Percentiles rank a stretch among this genome's conserved stretches.
Evolutionary conservation across 805 yeast genomes (phyloP).

Genomic region (Clavispora phyllophila): DNA sequence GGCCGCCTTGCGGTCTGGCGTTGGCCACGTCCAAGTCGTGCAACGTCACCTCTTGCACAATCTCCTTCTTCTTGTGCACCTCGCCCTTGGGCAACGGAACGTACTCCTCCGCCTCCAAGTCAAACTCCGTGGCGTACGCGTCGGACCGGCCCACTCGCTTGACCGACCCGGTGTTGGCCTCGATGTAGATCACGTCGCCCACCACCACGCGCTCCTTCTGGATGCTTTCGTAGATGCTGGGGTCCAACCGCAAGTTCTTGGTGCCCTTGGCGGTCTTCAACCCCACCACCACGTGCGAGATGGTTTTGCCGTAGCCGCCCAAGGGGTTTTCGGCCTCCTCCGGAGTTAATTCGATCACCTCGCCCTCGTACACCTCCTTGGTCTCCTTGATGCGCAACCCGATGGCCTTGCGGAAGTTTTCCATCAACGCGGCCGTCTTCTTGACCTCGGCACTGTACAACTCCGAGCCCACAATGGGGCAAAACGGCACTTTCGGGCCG

Average conservation of each 20-base stretch:
- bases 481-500: constrained; percentile 96
- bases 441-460: constrained; percentile 93
- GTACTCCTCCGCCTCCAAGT: constrained; percentile 96
- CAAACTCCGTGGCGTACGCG: constrained; percentile 97
- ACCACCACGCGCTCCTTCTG: constrained; percentile 91
- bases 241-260: constrained; percentile 84
- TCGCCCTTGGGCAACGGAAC: constrained; percentile 99
- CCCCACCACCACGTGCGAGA: constrained; percentile 90
- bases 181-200: constrained; percentile 96
- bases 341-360: constrained; percentile 91
- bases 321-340: constrained; percentile 95
- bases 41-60: constrained; percentile 93
- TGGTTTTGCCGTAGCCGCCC: constrained; percentile 97
- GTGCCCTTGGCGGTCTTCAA: constrained; percentile 89
- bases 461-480: constrained; percentile 95
- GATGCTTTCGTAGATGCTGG: constrained; percentile 86
- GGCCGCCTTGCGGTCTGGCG: constrained; percentile 96
- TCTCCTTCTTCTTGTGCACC: constrained; percentile 95
- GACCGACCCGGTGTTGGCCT: constrained; percentile 95
- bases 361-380: constrained; percentile 97
- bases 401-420: constrained; percentile 92
- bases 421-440: constrained; percentile 95
- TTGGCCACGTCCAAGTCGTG: constrained; percentile 97
- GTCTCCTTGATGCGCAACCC: constrained; percentile 95
- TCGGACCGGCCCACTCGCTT: constrained; percentile 98